Evolutionary conservation across 345 rosid genomes (phyloP).

Genomic region (Clausena lansium): DNA sequence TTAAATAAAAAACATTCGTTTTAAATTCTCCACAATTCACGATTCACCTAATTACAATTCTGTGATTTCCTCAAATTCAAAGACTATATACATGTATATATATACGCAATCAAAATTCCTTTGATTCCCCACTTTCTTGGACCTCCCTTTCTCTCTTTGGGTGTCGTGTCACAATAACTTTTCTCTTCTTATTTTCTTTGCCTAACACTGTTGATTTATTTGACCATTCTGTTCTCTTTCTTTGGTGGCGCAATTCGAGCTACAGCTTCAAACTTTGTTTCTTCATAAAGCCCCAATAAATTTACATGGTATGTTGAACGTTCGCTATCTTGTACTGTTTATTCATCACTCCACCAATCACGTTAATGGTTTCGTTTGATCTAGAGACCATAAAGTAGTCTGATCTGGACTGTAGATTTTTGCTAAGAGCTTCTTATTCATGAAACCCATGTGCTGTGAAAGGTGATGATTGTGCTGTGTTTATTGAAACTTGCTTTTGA

Average conservation of each 20-base stretch:
- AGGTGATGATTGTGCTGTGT: not conserved
- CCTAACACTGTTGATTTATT: not conserved
- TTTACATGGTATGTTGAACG: no score
- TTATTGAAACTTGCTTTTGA: not conserved
- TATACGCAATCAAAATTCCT: no score
- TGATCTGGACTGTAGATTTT: not conserved
- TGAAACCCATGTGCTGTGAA: slow-evolving; percentile 11
- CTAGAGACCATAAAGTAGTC: not conserved
- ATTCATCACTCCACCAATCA: not conserved
- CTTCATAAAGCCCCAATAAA: no score
- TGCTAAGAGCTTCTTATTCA: not conserved
- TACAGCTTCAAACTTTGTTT: not conserved
- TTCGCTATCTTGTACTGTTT: not conserved
- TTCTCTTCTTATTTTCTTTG: not conserved
- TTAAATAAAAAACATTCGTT: not conserved
- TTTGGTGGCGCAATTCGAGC: slow-evolving; percentile 10
- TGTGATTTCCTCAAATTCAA: not conserved
- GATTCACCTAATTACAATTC: not conserved
- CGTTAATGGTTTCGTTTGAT: not conserved
- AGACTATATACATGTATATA: no score
- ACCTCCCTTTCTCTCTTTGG: not conserved
- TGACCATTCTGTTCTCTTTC: not conserved
- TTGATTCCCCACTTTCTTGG: not conserved
- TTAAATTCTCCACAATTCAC: not conserved
- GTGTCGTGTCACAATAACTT: not conserved